These are phyloP conservation scores for Brassica rapa DNA, from an alignment of 345 rosid species.

Conservation along the genomic window DNA sequence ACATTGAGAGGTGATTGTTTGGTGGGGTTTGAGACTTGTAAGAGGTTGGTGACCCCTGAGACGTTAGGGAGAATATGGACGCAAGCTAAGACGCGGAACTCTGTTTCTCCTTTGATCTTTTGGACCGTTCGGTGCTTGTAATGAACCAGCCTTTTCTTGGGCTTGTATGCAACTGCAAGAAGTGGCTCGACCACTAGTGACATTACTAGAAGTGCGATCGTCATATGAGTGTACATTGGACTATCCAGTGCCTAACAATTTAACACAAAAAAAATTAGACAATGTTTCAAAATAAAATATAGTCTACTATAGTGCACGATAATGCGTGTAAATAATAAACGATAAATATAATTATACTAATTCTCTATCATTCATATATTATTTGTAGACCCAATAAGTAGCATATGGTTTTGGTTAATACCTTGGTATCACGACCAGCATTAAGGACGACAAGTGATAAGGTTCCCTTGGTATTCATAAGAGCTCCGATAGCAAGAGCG, in stretches of 20 bases:
- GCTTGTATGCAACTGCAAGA: conserved; percentile 40
- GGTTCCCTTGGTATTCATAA: conserved; percentile 78
- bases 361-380: neutral
- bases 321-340: neutral
- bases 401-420: neutral
- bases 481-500: conserved; percentile 51
- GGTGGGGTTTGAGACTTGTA: conserved; percentile 54
- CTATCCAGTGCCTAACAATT: conserved; percentile 42
- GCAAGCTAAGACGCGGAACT: conserved; percentile 59
- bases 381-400: neutral
- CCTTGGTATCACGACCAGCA: conserved; percentile 55
- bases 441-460: conserved; percentile 56
- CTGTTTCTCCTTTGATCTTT: conserved; percentile 40
- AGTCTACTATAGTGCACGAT: neutral
- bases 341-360: neutral
- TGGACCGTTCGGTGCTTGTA: conserved; percentile 51
- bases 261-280: neutral
- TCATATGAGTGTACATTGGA: conserved; percentile 48
- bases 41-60: conserved; percentile 52
- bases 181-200: conserved; percentile 45
- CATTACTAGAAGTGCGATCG: conserved; percentile 47
- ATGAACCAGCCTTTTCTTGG: conserved; percentile 32
- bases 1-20: conserved; percentile 55
- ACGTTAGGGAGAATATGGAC: conserved; percentile 46
- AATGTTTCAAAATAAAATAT: neutral